phyloP scores from a whole-genome alignment of 129 eudicot genomes.

The Centaurea solstitialis region DNA sequence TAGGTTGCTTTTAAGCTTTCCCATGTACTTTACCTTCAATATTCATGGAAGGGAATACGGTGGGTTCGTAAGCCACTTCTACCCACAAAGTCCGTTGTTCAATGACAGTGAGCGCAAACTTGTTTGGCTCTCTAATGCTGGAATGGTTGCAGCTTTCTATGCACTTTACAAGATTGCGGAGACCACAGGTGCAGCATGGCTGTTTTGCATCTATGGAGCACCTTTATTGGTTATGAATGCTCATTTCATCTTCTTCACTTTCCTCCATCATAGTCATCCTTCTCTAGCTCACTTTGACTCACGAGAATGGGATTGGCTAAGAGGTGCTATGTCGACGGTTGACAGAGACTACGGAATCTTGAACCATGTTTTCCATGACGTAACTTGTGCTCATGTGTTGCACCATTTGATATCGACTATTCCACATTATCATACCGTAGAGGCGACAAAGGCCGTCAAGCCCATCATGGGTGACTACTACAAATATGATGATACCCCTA shows the following conservation, averaged over 20 bases:
- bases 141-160: conserved; percentile 7
- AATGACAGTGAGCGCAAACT: conserved; percentile 15
- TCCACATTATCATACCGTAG: conserved; percentile 36
- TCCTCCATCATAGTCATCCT: conserved; percentile 22
- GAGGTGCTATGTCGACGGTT: conserved; percentile 20
- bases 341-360: conserved; percentile 25
- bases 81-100: conserved; percentile 20
- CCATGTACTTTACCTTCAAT: conserved; percentile 30
- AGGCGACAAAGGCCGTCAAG: neutral
- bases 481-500: neutral
- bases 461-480: neutral
- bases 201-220: conserved; percentile 25
- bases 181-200: conserved; percentile 14
- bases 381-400: conserved; percentile 14
- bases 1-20: conserved; percentile 27
- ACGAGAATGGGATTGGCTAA: conserved; percentile 24
- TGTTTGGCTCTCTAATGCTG: conserved; percentile 19
- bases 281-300: conserved; percentile 18
- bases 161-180: neutral
- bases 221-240: conserved; percentile 24
- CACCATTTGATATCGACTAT: conserved; percentile 45
- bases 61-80: conserved; percentile 22
- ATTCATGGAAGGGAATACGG: conserved; percentile 17
- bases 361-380: conserved; percentile 16
- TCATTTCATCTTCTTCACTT: conserved; percentile 12